Evolutionary conservation across 1,139 yeast species (phyloP), one percentile per base, ranked within the genome.

Genomic region (Protomyces inundatus): DNA sequence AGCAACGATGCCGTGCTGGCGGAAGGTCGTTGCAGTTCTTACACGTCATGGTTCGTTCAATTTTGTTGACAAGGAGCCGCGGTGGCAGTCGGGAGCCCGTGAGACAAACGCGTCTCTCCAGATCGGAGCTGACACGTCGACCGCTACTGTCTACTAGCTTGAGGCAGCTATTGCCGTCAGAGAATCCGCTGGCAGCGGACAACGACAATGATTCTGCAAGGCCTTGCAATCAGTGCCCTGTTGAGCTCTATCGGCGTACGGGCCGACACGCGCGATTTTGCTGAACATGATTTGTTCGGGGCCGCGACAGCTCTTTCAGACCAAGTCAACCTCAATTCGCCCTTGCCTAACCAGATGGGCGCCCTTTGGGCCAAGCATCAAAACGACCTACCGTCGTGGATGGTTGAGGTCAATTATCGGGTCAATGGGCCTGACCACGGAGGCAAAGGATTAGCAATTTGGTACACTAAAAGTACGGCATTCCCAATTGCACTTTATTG

Each of bases 361-460:
- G 66, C 76, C 2, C 66, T 76, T 5, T 76, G 79, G 77, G 61
- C 73, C 14, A 66, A 69, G 42, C 58, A 66, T 30, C 64, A 68
- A 10, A 71, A 75, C 50, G 65, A 71, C 9, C 67, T 65, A 58
- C 70, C 67, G 6, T 75, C 72, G 48, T 76, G 77, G 77, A 74
- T 77, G 10, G 54, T 74, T 1, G 77, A 75, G 61, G 68, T 71
- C 50, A 67, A 68, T 30, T 55, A 74, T 53, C 61, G 70, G 0
- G 75, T 71, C 1, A 67, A 70, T 6, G 76, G 76, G 3, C 71
- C 76, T 2, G 73, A 68, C 30, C 71, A 75, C 6, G 77, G 74
- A 6, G 76, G 74, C 6, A 61, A 61, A 48, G 76, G 79, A 1
- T 59, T 76, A 46, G 76, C 76, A 1, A 59, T 76, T 35, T 76